phyloP scores from a whole-genome alignment of 2,329 filamentous ascomycete species.

The Stagonosporopsis tanaceti region DNA sequence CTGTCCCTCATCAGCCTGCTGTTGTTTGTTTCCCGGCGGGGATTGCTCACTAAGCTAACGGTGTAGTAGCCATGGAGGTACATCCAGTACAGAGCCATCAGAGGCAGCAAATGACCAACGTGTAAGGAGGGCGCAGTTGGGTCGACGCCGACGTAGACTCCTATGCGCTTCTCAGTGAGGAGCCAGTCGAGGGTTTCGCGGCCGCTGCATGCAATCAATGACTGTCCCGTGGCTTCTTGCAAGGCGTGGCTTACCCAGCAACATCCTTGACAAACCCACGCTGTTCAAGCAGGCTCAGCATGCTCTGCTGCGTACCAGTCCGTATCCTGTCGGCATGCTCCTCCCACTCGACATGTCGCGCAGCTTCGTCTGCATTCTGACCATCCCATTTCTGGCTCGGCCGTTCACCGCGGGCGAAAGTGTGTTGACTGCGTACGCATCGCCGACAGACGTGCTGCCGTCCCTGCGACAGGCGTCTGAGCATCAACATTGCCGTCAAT shows the following conservation, averaged over 20 bases:
- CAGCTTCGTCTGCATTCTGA: slow-evolving; percentile 27
- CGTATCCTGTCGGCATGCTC: slow-evolving; percentile 39
- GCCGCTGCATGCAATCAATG: slow-evolving; percentile 42
- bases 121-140: slow-evolving; percentile 82
- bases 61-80: slow-evolving; percentile 77
- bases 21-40: slow-evolving; percentile 13
- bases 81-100: slow-evolving; percentile 87
- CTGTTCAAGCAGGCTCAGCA: slow-evolving; percentile 73
- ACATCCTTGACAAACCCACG: slow-evolving; percentile 77
- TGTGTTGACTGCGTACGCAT: slow-evolving; percentile 37
- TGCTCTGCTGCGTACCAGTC: slow-evolving; percentile 46
- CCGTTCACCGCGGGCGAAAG: slow-evolving; percentile 24
- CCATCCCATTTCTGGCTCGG: slow-evolving; percentile 32
- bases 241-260: slow-evolving; percentile 67
- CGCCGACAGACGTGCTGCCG: slow-evolving; percentile 38
- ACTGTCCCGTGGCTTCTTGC: neutral
- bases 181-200: slow-evolving; percentile 67
- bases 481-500: slow-evolving; percentile 42
- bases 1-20: slow-evolving; percentile 43
- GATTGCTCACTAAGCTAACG: slow-evolving; percentile 63
- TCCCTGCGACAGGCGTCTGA: slow-evolving; percentile 39
- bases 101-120: slow-evolving; percentile 78
- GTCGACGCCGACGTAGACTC: slow-evolving; percentile 82
- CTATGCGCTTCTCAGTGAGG: slow-evolving; percentile 71
- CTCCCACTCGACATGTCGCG: slow-evolving; percentile 35